These are phyloP conservation scores for Epipyxis sp. DNA, from an alignment of 108 stramenopile species.

Conservation along the genomic window DNA sequence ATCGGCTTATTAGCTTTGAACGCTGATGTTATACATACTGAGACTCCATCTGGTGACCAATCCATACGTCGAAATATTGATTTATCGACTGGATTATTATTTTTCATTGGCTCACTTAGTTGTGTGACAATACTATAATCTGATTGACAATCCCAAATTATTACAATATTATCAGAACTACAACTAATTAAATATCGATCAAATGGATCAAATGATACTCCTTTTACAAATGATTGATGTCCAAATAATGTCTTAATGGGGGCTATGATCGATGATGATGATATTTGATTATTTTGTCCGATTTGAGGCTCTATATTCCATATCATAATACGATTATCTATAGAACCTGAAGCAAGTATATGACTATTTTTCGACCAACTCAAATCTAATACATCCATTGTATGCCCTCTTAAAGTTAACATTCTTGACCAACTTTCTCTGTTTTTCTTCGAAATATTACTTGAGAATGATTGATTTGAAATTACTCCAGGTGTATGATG, in stretches of 20 bases:
- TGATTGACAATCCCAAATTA: slow-evolving; percentile 1
- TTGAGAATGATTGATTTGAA: neutral
- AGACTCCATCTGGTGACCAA: slow-evolving; percentile 24
- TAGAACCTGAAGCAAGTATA: slow-evolving; percentile 19
- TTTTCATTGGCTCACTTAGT: neutral
- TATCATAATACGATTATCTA: slow-evolving; percentile 22
- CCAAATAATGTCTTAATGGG: neutral
- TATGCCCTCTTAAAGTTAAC: slow-evolving; percentile 26
- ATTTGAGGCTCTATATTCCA: neutral
- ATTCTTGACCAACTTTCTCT: neutral
- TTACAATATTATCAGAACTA: neutral
- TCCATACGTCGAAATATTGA: slow-evolving; percentile 30
- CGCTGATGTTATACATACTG: slow-evolving; percentile 3
- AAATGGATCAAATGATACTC: slow-evolving; percentile 31
- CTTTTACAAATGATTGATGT: slow-evolving; percentile 28
- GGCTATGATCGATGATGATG: neutral
- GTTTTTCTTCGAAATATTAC: neutral
- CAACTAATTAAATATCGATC: slow-evolving; percentile 15
- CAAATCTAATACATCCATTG: slow-evolving; percentile 22
- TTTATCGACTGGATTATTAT: neutral
- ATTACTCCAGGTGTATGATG: neutral
- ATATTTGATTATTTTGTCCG: neutral
- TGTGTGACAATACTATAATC: neutral
- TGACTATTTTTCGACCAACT: neutral
- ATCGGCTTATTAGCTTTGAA: neutral